Evolutionary conservation across 148 eudicot genomes (phyloP), one percentile per base, ranked within the genome.

Genomic region (Chenopodium berlandieri): DNA sequence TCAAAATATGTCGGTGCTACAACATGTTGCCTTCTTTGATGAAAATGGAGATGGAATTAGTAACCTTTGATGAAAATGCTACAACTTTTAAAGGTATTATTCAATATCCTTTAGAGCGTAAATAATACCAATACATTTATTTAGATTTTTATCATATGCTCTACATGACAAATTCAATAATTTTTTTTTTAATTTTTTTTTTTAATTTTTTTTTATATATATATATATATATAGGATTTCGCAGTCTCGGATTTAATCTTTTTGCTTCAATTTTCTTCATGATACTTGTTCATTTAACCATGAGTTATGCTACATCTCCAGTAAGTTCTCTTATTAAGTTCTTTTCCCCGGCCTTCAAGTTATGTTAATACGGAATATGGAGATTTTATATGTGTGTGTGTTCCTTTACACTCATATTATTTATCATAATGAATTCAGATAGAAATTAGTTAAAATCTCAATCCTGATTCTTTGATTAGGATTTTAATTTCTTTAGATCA

Each of bases 11-110:
- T 86, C 90, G 4, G 91, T 89, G 25, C 76, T 91, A 64, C 93
- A 91, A 77, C 93, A 91, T 40, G 84, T 79, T 1, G 91, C 93
- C 71, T 91, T 91, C 83, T 91, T 91, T 40, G 91, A 91, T 82
- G 88, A 68, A 71, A 85, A 91, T 71, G 84, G 82, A 47, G 89
- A 89, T 67, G 91, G 89, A 30, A 88, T 91, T 72, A 81, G 89
- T 80, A 89, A 89, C 78, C 93, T 91, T n/a, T n/a, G n/a, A n/a
- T n/a, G n/a, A n/a, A n/a, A n/a, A n/a, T n/a, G n/a, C n/a, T n/a
- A n/a, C n/a, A 75, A 88, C 91, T 3, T 91, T 71, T 48, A 84
- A 62, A 82, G 91, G 93, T 83, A 80, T 4, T 22, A 27, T 27
- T n/a, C 14, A 13, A 0, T 54, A 1, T 54, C 60, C 60, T 14